Evolutionary conservation across 345 rosid species (phyloP).

Genomic region (Arabidopsis arenosa): DNA sequence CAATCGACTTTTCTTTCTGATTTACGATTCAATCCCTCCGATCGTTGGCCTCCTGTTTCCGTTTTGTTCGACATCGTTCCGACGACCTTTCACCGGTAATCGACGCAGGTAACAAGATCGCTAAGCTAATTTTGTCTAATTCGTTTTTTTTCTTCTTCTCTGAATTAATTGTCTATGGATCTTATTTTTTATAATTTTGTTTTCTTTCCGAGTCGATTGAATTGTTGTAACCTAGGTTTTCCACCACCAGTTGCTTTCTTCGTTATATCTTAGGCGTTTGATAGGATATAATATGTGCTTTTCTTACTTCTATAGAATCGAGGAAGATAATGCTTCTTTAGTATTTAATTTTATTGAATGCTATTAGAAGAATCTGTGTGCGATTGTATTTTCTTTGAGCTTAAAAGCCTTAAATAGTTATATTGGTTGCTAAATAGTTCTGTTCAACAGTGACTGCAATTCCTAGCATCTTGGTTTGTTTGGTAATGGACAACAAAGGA

Average conservation of each 20-base stretch:
- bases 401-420: neutral
- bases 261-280: slow-evolving; percentile 5
- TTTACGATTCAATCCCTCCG: slow-evolving; percentile 21
- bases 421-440: slow-evolving; percentile 51
- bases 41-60: slow-evolving; percentile 4
- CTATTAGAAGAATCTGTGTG: slow-evolving; percentile 8
- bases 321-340: neutral
- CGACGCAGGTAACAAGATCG: slow-evolving; percentile 33
- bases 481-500: slow-evolving; percentile 79
- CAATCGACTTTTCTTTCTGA: slow-evolving; percentile 20
- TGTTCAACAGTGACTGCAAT: slow-evolving; percentile 58
- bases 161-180: neutral
- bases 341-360: neutral
- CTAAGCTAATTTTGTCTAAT: neutral
- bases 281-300: neutral
- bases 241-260: slow-evolving; percentile 12
- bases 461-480: slow-evolving; percentile 42
- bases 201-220: slow-evolving; percentile 10
- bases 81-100: slow-evolving; percentile 19
- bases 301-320: neutral
- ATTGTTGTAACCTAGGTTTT: slow-evolving; percentile 32
- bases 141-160: neutral
- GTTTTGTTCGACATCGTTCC: neutral
- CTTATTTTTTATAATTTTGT: neutral
- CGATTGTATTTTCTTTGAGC: neutral